Evolutionary conservation across 495 filamentous ascomycete species (phyloP), one percentile per base, ranked within the genome.

Genomic region (Hyaloscypha variabilis): DNA sequence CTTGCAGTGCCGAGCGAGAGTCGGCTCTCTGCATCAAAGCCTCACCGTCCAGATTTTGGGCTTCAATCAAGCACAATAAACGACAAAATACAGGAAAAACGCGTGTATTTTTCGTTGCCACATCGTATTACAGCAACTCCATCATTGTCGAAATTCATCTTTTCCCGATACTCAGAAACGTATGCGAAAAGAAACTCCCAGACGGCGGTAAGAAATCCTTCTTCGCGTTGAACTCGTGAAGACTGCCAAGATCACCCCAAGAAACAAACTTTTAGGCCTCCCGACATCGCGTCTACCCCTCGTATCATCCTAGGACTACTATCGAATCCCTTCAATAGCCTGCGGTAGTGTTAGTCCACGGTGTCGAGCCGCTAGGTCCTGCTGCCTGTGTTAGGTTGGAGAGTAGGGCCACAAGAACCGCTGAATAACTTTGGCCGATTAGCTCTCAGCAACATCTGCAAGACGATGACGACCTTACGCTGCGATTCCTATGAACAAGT

Each of bases 341-440:
- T 46, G 39, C 39, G 39, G 39, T 46, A 17, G 3, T 17, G 17
- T 46, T 46, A 46, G 10, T 46, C 39, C 39, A 54, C n/a, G 19
- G 25, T 25, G 25, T 25, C 21, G 51, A 54, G 19, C 21, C 26
- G 51, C 51, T 26, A 13, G 51, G 25, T 23, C 51, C 25, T 25
- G 10, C n/a, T 28, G 19, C 51, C 13, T 54, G 51, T 10, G 21
- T n/a, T 8, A 58, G 28, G 28, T 58, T 58, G 3, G 54, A 58
- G 6, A 58, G 54, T 14, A 58, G 54, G 21, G 54, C 28, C 23
- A 58, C 54, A 21, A 58, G 54, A 34, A 58, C 54, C 17, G 54
- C 54, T 3, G 26, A 58, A n/a, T 58, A 58, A 26, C 54, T 58
- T 17, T 30, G 11, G 28, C 31, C 25, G 54, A 34, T 58, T 28